These are phyloP conservation scores for Penicillium canariense DNA, from an alignment of 495 filamentous ascomycete genomes.

Conservation along the genomic window DNA sequence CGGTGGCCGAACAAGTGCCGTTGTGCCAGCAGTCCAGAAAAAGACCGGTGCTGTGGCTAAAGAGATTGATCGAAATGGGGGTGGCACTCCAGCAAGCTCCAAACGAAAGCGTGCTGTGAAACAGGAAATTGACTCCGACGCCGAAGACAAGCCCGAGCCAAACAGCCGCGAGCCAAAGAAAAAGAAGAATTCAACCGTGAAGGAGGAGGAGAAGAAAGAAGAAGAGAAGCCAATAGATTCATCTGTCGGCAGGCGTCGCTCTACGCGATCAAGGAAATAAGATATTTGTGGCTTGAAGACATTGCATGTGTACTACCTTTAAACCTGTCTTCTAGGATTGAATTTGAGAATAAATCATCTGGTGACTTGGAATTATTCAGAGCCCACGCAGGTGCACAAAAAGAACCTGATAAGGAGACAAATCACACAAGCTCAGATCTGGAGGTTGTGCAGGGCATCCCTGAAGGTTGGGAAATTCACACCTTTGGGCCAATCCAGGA, in stretches of 20 bases:
- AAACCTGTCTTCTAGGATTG: no score
- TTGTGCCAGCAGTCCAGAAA: slow-evolving; percentile 82
- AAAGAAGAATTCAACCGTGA: slow-evolving; percentile 23
- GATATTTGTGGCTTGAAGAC: neutral
- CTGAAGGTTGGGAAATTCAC: slow-evolving; percentile 54
- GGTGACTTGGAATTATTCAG: no score
- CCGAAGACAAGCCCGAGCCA: slow-evolving; percentile 20
- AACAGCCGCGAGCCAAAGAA: slow-evolving; percentile 24
- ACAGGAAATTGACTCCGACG: slow-evolving; percentile 30
- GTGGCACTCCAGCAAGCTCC: slow-evolving; percentile 19
- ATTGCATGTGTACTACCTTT: no score
- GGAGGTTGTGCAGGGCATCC: slow-evolving; percentile 36
- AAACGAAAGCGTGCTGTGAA: slow-evolving; percentile 43
- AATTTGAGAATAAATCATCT: no score
- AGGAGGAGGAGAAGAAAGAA: slow-evolving; percentile 25
- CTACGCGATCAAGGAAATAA: slow-evolving; percentile 35
- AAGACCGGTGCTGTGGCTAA: slow-evolving; percentile 59
- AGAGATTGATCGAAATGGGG: slow-evolving; percentile 32
- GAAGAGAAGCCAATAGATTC: slow-evolving; percentile 3
- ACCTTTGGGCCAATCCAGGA: slow-evolving; percentile 27
- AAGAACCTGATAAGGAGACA: no score
- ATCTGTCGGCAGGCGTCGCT: slow-evolving; percentile 31
- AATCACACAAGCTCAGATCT: neutral
- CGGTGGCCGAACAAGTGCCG: slow-evolving; percentile 82
- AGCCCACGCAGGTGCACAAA: no score